phyloP scores from a whole-genome alignment of 257 asterid genomes.

The Nemophila menziesii region DNA sequence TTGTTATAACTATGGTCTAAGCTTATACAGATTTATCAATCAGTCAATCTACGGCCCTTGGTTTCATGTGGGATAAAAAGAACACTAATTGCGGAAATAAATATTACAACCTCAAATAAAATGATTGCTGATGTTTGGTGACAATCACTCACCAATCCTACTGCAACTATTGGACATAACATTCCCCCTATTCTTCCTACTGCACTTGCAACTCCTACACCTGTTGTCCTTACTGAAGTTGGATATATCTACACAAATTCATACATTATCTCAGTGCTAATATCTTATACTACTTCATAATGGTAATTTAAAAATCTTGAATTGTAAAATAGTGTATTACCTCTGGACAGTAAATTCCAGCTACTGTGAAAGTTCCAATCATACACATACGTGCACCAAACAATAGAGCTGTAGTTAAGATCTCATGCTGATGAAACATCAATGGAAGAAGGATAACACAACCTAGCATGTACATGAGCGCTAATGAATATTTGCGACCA shows the following conservation, averaged over 20 bases:
- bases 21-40: background rate
- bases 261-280: no score
- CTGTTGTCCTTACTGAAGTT: constrained; percentile 27
- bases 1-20: no score
- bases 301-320: background rate
- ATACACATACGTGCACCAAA: constrained; percentile 26
- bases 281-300: background rate
- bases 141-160: constrained; percentile 25
- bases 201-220: constrained; percentile 22
- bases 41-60: constrained; percentile 15
- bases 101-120: constrained; percentile 18
- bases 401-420: constrained; percentile 14
- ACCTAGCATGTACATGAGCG: constrained; percentile 14
- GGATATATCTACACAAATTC: constrained; percentile 23
- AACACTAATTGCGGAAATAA: constrained; percentile 23
- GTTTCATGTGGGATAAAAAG: constrained; percentile 27
- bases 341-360: constrained; percentile 6
- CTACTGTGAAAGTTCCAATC: constrained; percentile 14
- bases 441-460: constrained; percentile 20
- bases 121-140: constrained; percentile 22
- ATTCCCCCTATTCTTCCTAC: constrained; percentile 31
- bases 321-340: background rate
- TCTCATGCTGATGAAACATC: constrained; percentile 19
- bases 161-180: constrained; percentile 32
- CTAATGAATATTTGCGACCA: constrained; percentile 28